phyloP scores from a whole-genome alignment of 2,329 filamentous ascomycete genomes.

The Fusarium robinianum region DNA sequence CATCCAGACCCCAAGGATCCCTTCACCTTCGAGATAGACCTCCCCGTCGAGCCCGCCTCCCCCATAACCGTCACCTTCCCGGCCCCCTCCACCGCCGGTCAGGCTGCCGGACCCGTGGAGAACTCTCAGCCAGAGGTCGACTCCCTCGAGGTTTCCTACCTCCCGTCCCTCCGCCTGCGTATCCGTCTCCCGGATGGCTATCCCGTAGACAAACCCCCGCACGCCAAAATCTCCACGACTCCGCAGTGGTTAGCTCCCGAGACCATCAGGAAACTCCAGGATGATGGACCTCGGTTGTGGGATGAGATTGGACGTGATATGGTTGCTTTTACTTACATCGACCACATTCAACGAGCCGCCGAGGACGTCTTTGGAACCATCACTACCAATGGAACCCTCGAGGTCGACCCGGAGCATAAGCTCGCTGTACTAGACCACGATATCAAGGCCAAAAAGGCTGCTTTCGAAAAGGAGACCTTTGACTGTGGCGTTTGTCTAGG shows the following conservation, averaged over 20 bases:
- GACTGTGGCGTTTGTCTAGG: slow-evolving; percentile 83
- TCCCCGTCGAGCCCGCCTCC: slow-evolving; percentile 59
- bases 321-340: slow-evolving; percentile 66
- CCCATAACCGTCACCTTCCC: slow-evolving; percentile 63
- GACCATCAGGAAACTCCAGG: slow-evolving; percentile 55
- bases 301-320: slow-evolving; percentile 63
- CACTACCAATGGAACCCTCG: slow-evolving; percentile 51
- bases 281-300: slow-evolving; percentile 60
- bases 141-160: slow-evolving; percentile 57
- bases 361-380: slow-evolving; percentile 65
- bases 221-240: slow-evolving; percentile 54
- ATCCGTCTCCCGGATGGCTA: slow-evolving; percentile 63
- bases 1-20: slow-evolving; percentile 46
- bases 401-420: slow-evolving; percentile 62
- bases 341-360: slow-evolving; percentile 62
- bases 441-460: slow-evolving; percentile 70
- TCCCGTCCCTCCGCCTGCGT: slow-evolving; percentile 60
- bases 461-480: slow-evolving; percentile 84
- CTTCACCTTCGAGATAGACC: slow-evolving; percentile 59
- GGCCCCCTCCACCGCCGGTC: slow-evolving; percentile 42
- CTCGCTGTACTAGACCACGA: slow-evolving; percentile 79
- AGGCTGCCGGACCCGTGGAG: slow-evolving; percentile 17
- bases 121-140: slow-evolving; percentile 41
- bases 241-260: slow-evolving; percentile 61
- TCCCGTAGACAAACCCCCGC: slow-evolving; percentile 57